Evolutionary conservation across 176 grass and related monocot genomes (phyloP), one percentile per base, ranked within the genome.

Genomic region (Ensete glaucum): DNA sequence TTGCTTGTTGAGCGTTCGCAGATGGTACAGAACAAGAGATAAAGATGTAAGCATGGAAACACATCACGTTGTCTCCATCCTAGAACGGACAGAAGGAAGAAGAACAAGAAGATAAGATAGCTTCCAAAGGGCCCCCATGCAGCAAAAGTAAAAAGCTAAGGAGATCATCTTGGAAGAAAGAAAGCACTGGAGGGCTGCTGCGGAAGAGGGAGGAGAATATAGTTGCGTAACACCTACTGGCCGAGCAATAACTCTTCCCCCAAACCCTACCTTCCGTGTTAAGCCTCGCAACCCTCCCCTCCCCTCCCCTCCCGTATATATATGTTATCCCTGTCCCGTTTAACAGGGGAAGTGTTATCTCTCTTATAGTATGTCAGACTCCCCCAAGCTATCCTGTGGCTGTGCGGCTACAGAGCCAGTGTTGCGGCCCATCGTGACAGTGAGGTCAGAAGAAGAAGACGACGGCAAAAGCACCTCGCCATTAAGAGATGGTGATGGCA

Each of bases 91-190:
- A 43, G 34, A 43, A 43, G 34, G 34, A 43, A 60, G 9, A 25
- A 50, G 11, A 23, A 73, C 53, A 20, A 54, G 52, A 9, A 73
- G 71, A 72, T 64, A 80, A 62, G 76, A 52, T 54, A 20, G 48
- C 63, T 78, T 78, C 64, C 62, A 15, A 68, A 54, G 76, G 74
- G 16, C 19, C 55, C 19, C 55, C 16, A 67, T 51, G 5, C 17
- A 34, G 9, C 24, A 43, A 54, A 55, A 63, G 64, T 25, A 78
- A 78, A 78, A 78, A 67, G 76, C 54, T 14, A 11, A 48, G 63
- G 51, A 78, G 64, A 78, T 78, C 76, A 68, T 78, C 76, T 55
- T 78, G 76, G 76, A 78, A 67, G 48, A 54, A 67, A 68, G 64
- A 62, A 67, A 68, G 64, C 75, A 75, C 29, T 34, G 20, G 34